Evolutionary conservation across 129 eudicot species (phyloP).

Genomic region (Artemisia annua): DNA sequence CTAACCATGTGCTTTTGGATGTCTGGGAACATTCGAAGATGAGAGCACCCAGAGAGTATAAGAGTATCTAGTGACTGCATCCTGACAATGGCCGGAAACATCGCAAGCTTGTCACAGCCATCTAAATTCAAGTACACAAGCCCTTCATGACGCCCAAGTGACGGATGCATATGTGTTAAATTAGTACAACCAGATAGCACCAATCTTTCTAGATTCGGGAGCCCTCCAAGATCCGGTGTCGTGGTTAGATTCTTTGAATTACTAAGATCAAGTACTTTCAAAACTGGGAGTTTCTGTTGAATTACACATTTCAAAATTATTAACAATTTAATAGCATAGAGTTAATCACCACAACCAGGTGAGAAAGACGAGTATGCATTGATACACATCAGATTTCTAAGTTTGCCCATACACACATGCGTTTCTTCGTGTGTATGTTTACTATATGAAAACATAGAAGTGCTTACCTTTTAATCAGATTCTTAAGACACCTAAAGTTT

Average conservation of each 20-base stretch:
- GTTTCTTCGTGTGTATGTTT: too few species aligned
- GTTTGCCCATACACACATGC: too few species aligned
- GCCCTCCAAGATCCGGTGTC: neutral
- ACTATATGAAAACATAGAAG: too few species aligned
- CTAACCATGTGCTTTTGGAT: neutral
- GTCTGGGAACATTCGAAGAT: neutral
- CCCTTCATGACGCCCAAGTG: constrained; percentile 12
- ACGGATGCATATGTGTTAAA: neutral
- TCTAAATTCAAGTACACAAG: neutral
- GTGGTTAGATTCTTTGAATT: neutral
- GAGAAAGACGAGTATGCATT: too few species aligned
- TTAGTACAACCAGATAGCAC: neutral
- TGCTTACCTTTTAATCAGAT: too few species aligned
- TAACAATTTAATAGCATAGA: too few species aligned
- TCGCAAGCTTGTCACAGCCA: neutral
- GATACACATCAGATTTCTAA: too few species aligned
- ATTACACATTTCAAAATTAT: too few species aligned
- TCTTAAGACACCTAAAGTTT: too few species aligned
- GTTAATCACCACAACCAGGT: too few species aligned
- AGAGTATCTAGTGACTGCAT: constrained; percentile 1
- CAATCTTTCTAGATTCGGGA: constrained; percentile 9
- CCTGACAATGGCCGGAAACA: neutral
- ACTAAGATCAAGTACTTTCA: constrained; percentile 17
- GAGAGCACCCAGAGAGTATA: fast-evolving
- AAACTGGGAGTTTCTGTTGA: neutral